phyloP scores from a whole-genome alignment of 768 basidiomycete genomes.

The Psilocybe azurescens region DNA sequence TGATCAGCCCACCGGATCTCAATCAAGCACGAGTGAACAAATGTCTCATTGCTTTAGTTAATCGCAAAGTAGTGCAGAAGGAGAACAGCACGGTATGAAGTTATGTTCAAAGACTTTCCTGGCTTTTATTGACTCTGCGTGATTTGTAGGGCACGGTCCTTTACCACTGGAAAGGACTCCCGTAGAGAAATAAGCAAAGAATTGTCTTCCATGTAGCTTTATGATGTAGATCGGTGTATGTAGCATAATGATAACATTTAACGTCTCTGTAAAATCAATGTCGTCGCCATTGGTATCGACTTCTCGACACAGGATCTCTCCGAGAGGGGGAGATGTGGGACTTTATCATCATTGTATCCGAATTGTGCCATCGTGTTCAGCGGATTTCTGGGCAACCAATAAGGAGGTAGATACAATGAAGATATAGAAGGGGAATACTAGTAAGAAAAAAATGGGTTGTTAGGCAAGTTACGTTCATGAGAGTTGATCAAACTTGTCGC shows the following conservation, averaged over 20 bases:
- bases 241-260: neutral
- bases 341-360: neutral
- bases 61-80: slow-evolving; percentile 83
- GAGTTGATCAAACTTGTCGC: neutral
- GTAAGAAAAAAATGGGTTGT: neutral
- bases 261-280: too few species aligned
- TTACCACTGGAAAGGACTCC: slow-evolving; percentile 72
- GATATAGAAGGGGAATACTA: slow-evolving; percentile 24
- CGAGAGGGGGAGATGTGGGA: too few species aligned
- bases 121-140: neutral
- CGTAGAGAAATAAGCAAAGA: slow-evolving; percentile 25
- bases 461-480: neutral
- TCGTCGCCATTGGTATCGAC: neutral
- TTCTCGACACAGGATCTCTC: neutral
- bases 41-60: slow-evolving; percentile 89
- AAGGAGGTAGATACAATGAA: slow-evolving; percentile 13
- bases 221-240: slow-evolving; percentile 10
- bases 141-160: slow-evolving; percentile 62
- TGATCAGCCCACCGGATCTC: slow-evolving; percentile 80
- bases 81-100: slow-evolving; percentile 62
- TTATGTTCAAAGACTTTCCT: neutral
- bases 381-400: slow-evolving; percentile 7
- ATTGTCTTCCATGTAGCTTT: slow-evolving; percentile 2
- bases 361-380: neutral
- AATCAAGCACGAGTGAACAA: slow-evolving; percentile 93